phyloP scores from a whole-genome alignment of 2,329 filamentous ascomycete genomes.

The Aspergillus unguis region DNA sequence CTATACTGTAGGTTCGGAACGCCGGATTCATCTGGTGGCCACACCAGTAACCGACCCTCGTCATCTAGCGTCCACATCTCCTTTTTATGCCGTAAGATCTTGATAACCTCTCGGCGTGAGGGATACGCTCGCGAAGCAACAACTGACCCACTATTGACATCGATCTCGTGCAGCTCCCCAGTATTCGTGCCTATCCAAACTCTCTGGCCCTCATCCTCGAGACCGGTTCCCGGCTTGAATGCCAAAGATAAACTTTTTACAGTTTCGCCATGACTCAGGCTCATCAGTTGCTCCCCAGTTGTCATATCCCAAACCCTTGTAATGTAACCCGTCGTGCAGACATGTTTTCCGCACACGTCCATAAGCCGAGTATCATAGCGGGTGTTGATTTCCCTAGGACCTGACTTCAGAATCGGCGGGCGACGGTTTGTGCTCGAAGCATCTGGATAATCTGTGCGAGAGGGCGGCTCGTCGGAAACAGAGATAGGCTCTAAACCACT shows the following conservation, averaged over 20 bases:
- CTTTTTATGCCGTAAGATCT: conserved; percentile 79
- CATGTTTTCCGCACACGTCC: conserved; percentile 81
- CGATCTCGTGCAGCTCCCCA: conserved; percentile 86
- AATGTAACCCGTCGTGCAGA: conserved; percentile 81
- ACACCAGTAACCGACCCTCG: conserved; percentile 78
- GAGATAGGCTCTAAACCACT: conserved; percentile 49
- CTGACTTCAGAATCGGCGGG: conserved; percentile 70
- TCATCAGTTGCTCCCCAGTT: conserved; percentile 78
- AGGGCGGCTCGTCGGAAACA: conserved; percentile 48
- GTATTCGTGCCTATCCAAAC: conserved; percentile 88
- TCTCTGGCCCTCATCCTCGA: conserved; percentile 74
- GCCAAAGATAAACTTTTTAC: conserved; percentile 75
- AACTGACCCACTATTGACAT: conserved; percentile 70
- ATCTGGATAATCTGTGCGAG: conserved; percentile 72
- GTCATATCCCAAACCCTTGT: conserved; percentile 85
- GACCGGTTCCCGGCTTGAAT: conserved; percentile 77
- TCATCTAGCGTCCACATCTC: conserved; percentile 96
- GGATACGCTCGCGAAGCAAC: conserved; percentile 70
- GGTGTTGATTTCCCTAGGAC: conserved; percentile 71
- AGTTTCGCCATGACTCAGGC: conserved; percentile 77
- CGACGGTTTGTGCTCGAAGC: conserved; percentile 78
- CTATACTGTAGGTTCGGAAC: conserved; percentile 70
- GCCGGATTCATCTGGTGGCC: conserved; percentile 72
- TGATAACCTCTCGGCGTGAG: conserved; percentile 72
- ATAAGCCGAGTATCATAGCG: conserved; percentile 85